Conservation (phyloP, 1,139 yeast genomes). For the Suhomyces wounanorum region DNA sequence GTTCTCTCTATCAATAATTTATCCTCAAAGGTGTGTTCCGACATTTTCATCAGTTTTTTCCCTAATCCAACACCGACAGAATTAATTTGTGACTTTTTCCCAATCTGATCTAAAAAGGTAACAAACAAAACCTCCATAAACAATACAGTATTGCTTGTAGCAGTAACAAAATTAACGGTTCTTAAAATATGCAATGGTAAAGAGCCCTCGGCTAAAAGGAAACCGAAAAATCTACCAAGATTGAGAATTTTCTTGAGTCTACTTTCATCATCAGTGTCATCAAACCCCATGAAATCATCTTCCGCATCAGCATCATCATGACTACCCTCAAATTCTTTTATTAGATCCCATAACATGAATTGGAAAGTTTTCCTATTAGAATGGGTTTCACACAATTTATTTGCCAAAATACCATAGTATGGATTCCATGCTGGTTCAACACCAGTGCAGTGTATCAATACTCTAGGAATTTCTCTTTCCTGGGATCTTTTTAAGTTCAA, state of each 20-base stretch:
- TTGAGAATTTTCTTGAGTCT: conserved; percentile 64
- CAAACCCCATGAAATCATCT: conserved; percentile 40
- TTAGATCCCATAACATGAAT: conserved; percentile 84
- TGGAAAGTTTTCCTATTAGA: conserved; percentile 81
- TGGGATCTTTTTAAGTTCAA: conserved; percentile 79
- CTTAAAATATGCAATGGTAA: conserved; percentile 73
- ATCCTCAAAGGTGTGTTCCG: conserved; percentile 52
- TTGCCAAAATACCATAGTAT: conserved; percentile 80
- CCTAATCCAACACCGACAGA: conserved; percentile 49
- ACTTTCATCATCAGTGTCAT: conserved; percentile 38
- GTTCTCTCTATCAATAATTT: conserved; percentile 55
- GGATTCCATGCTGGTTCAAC: conserved; percentile 88
- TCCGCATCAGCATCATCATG: conserved; percentile 41
- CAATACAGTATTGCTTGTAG: conserved; percentile 62
- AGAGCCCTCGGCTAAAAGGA: conserved; percentile 68
- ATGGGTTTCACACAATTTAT: conserved; percentile 70
- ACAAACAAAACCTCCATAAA: conserved; percentile 76
- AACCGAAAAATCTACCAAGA: conserved; percentile 79
- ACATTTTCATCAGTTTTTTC: conserved; percentile 33
- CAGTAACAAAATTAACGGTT: conserved; percentile 72
- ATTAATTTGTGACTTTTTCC: conserved; percentile 60
- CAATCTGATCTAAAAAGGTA: conserved; percentile 64
- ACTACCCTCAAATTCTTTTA: conserved; percentile 66
- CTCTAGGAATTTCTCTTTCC: conserved; percentile 83
- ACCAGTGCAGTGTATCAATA: conserved; percentile 81